Conservation (phyloP, 768 basidiomycete species). For the Panaeolus papilionaceus region DNA sequence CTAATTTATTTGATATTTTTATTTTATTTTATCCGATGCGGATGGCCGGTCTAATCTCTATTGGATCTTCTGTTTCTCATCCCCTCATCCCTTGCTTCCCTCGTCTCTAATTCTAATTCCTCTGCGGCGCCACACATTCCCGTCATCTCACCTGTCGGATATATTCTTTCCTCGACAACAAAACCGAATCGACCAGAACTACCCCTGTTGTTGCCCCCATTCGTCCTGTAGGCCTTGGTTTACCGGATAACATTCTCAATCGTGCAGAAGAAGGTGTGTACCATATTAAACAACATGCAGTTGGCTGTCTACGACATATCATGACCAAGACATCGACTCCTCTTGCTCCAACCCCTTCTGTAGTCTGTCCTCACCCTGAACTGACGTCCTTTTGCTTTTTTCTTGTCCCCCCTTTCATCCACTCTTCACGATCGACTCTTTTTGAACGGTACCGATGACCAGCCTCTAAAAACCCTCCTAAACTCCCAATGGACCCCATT, state of each 20-base stretch:
- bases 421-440: not conserved
- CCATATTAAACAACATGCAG: not conserved
- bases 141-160: not conserved
- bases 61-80: constrained; percentile 3
- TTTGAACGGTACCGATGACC: constrained; percentile 20
- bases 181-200: constrained; percentile 7
- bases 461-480: constrained; percentile 26
- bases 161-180: not conserved
- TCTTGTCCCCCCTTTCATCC: not conserved
- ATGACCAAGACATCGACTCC: not conserved
- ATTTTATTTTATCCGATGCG: constrained; percentile 13
- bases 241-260: not conserved
- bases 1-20: constrained; percentile 10
- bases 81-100: not conserved
- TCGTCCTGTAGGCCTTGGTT: constrained; percentile 14
- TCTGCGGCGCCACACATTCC: not conserved
- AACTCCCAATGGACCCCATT: constrained; percentile 48
- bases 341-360: not conserved
- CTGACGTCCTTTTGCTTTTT: not conserved
- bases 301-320: constrained; percentile 1
- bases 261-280: constrained; percentile 16
- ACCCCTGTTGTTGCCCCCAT: constrained; percentile 13
- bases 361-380: not conserved
- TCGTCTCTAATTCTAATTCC: not conserved
- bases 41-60: constrained; percentile 9